phyloP scores from a whole-genome alignment of 2,329 filamentous ascomycete genomes.

The Diplocarpon rosae region DNA sequence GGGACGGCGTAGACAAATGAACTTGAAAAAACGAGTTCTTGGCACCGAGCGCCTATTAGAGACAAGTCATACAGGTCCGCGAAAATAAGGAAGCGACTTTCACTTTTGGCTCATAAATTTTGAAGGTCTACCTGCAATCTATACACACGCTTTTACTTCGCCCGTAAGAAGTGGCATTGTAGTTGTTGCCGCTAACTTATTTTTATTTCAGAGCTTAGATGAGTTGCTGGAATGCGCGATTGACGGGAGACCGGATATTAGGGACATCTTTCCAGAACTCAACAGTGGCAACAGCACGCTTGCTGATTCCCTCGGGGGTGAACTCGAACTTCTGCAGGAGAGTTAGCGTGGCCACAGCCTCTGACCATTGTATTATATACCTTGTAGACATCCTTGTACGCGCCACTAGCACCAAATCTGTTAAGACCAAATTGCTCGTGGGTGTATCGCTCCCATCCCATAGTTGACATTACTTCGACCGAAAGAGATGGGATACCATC shows the following conservation, averaged over 20 bases:
- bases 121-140: slow-evolving; percentile 11
- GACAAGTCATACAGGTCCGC: too few species aligned
- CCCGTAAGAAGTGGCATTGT: neutral
- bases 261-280: slow-evolving; percentile 94
- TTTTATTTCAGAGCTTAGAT: slow-evolving; percentile 46
- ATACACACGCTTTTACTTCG: slow-evolving; percentile 1
- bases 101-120: slow-evolving; percentile 1
- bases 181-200: neutral
- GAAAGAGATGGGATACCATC: slow-evolving; percentile 89
- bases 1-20: too few species aligned
- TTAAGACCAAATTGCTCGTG: slow-evolving; percentile 99
- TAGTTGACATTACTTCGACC: slow-evolving; percentile 92
- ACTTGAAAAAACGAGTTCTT: too few species aligned
- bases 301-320: slow-evolving; percentile 90
- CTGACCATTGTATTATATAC: slow-evolving; percentile 34
- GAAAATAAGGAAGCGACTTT: too few species aligned
- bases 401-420: slow-evolving; percentile 93
- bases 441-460: slow-evolving; percentile 98
- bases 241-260: slow-evolving; percentile 87
- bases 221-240: slow-evolving; percentile 95
- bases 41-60: too few species aligned
- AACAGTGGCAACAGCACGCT: slow-evolving; percentile 84
- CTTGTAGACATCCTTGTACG: slow-evolving; percentile 97
- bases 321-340: slow-evolving; percentile 87
- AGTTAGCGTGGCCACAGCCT: slow-evolving; percentile 28